Evolutionary conservation across 164 flowering plant genomes (phyloP).

Genomic region (Houttuynia cordata): DNA sequence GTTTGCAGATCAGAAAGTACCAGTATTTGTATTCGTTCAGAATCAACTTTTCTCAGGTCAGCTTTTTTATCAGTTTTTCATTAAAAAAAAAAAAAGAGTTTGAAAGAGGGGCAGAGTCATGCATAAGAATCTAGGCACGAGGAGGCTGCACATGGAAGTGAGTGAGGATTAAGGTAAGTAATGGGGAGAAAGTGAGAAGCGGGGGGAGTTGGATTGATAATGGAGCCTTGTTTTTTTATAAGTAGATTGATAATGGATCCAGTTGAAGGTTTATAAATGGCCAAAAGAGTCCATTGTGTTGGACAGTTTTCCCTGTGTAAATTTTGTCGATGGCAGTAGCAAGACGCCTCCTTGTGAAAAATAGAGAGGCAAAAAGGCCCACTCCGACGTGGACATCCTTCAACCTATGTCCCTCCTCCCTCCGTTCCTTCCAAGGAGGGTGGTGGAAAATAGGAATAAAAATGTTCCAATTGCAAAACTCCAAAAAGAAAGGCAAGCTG

Average conservation of each 20-base stretch:
- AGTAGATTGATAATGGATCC: conserved; percentile 8
- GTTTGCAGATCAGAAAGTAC: neutral
- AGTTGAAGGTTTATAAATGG: neutral
- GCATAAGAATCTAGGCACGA: conserved; percentile 31
- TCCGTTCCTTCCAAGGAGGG: neutral
- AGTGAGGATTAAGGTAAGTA: conserved; percentile 2
- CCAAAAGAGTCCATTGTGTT: conserved; percentile 6
- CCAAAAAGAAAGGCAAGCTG: neutral
- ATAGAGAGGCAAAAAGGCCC: conserved; percentile 6
- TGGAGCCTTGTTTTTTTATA: too few relatives aligned
- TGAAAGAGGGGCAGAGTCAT: conserved; percentile 6
- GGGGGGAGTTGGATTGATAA: conserved; percentile 5
- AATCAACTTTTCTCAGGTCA: neutral
- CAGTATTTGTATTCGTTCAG: neutral
- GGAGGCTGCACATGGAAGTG: conserved; percentile 22
- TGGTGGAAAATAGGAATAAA: too few relatives aligned
- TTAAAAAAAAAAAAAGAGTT: neutral
- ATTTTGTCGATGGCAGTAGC: conserved; percentile 12
- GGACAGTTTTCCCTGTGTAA: conserved; percentile 18
- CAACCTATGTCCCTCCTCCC: neutral
- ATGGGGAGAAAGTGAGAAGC: conserved; percentile 5
- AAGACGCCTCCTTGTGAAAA: conserved; percentile 22
- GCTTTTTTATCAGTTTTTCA: too few relatives aligned
- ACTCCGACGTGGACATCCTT: neutral
- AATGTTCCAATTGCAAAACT: too few relatives aligned